Base-by-base conservation (phyloP, 768 basidiomycete genomes). In the Cubamyces sp. region DNA sequence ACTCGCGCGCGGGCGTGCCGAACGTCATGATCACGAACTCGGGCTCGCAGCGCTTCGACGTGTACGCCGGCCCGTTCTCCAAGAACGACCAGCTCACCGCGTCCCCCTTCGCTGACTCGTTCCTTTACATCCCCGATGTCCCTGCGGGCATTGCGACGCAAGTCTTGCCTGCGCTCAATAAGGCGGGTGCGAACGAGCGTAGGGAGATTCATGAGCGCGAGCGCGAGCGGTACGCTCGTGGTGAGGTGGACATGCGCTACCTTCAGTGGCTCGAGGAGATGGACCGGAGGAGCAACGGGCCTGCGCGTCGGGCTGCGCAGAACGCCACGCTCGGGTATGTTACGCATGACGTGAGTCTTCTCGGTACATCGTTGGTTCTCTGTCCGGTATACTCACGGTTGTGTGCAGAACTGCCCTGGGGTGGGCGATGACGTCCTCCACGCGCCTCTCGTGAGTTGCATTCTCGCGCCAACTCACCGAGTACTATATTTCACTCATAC, bases 81-180 rank as follows among this genome's bases (percentile, higher is more conserved):
- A 85, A 85, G 72, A 90, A 93, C 71, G 91, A 94, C 72, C 87
- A 92, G 66, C 80, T 93, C 47, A 90, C 90, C 0, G 83, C 84
- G 1, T 86, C 84, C 6, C 90, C 92, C 0, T 94, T 90, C 70
- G 72, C 76, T 0, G 85, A 92, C 68, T 61, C 76, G 9, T 90
- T 91, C 78, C 62, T 82, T 21, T 92, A 80, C 73, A 80, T 92
- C 58, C 74, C 86, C 5, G 75, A 82, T 46, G 77, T 92, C 39
- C 71, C 81, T 0, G 72, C 83, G 16, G 70, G 74, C 25, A 71
- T 83, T 34, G 90, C 87, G 4, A 80, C 75, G 15, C 71, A 80
- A 62, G 82, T 89, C 0, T 74, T 91, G 3, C 77, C 83, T 0
- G 67, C 75, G 12, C 72, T 90, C 58, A 88, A 90, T 69, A 60